phyloP scores from a whole-genome alignment of 257 asterid genomes.

The Lithospermum erythrorhizon region DNA sequence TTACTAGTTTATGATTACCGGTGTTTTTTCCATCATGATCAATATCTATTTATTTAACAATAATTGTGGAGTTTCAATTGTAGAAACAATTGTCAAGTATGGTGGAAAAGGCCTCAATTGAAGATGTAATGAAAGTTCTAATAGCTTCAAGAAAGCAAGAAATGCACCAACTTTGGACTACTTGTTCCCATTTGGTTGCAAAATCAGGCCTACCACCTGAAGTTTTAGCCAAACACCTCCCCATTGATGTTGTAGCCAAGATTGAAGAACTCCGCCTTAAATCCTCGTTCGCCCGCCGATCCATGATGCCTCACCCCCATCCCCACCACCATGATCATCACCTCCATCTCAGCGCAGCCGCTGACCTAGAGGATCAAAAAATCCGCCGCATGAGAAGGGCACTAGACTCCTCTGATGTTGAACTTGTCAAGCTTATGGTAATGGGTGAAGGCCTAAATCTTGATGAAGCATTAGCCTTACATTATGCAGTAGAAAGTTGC shows the following conservation, averaged over 20 bases:
- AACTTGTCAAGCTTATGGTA: constrained; percentile 93
- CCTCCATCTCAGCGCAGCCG: constrained; percentile 28
- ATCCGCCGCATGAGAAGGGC: constrained; percentile 87
- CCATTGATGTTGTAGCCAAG: constrained; percentile 74
- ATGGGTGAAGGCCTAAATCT: constrained; percentile 96
- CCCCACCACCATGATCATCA: constrained; percentile 38
- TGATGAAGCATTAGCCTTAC: constrained; percentile 73
- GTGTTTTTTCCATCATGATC: too few species aligned
- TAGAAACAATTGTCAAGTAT: constrained; percentile 81
- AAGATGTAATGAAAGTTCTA: constrained; percentile 86
- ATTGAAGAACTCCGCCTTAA: constrained; percentile 90
- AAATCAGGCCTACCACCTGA: constrained; percentile 94
- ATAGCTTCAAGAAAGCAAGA: constrained; percentile 89
- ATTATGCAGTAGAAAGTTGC: constrained; percentile 78
- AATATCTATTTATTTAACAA: too few species aligned
- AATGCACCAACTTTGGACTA: constrained; percentile 77
- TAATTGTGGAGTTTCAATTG: too few species aligned
- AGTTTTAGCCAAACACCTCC: constrained; percentile 70
- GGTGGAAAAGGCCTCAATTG: constrained; percentile 91
- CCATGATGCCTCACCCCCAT: constrained; percentile 47
- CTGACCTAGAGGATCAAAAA: constrained; percentile 81
- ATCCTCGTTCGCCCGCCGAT: constrained; percentile 52
- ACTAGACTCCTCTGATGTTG: constrained; percentile 85
- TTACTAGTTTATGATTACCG: too few species aligned
- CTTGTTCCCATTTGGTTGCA: constrained; percentile 80